Base-by-base conservation (phyloP, 352 stramenopile species). In the Phytophthora syringae region DNA sequence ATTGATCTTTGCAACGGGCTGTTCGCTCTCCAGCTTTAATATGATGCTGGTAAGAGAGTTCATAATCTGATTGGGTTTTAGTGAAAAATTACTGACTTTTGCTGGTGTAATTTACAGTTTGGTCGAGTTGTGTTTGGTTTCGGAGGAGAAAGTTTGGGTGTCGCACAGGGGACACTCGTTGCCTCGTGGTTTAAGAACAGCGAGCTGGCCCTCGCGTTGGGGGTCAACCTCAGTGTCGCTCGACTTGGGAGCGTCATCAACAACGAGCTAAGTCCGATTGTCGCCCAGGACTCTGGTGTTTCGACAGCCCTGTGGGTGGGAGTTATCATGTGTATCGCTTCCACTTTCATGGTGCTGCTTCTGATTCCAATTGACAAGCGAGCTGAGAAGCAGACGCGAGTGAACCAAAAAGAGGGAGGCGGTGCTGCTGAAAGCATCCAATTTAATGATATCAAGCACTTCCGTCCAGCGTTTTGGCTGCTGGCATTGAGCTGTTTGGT, bases 161-260 rank as follows among this genome's bases (percentile, higher is more conserved):
- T 98, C 9, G 92, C 90, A 9, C 87, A 97, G 56, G 92, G 84
- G 16, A 97, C 93, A 6, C 80, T 98, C 6, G 76, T 98, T 2
- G 90, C 90, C 2, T 88, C 89, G 9, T 98, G 95, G 95, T 98
- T 98, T 70, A 89, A 93, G 56, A 95, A 95, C 56, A 97, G 83
- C 61, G 93, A 98, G 44, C 65, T 98, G 79, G 95, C 95, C 4
- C 82, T 98, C 13, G 92, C 94, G 5, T 85, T 98, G 43, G 95
- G 92, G 5, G 89, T 98, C 45, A 97, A 95, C 44, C 72, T 98
- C n/a, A 95, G 89, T 58, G 82, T 98, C 10, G 84, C 84, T 43
- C 79, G 93, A 32, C 72, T 98, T 9, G 95, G 94, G 15, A 97
- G 82, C 37, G 94, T 98, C 30, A 92, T 98, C 64, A 98, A 98